Conservation (phyloP, 2,329 filamentous ascomycete species). For the Aureobasidium musti region DNA sequence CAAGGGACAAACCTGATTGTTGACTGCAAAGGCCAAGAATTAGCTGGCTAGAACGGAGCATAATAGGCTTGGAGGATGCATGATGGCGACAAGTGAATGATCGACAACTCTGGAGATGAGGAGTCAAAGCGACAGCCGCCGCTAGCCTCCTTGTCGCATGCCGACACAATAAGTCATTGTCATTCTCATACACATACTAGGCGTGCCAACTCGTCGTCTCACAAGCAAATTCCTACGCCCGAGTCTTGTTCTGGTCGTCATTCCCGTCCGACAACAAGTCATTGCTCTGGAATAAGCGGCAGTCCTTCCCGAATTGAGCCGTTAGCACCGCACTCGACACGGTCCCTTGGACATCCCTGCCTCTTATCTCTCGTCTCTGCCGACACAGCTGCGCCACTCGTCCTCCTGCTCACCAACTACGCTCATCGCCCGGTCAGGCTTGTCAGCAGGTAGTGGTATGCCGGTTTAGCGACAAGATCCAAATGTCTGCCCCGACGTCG, state of each 20-base stretch:
- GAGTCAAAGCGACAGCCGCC: constrained; percentile 4
- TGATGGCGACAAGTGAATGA: constrained; percentile 12
- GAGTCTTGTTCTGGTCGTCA: neutral
- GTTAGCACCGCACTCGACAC: constrained; percentile 6
- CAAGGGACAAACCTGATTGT: neutral
- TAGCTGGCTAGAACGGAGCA: neutral
- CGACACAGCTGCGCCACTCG: constrained; percentile 12
- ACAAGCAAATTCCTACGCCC: neutral
- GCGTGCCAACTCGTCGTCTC: constrained; percentile 17
- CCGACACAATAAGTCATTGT: neutral
- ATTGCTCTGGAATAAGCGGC: neutral
- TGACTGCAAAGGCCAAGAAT: neutral
- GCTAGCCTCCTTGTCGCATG: constrained; percentile 1
- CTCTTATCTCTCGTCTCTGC: neutral
- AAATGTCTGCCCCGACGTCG: constrained; percentile 28
- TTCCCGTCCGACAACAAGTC: neutral
- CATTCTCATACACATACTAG: neutral
- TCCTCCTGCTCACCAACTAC: neutral
- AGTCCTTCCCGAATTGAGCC: constrained; percentile 2
- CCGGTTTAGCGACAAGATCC: constrained; percentile 5
- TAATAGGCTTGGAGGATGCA: constrained; percentile 14
- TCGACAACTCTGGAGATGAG: neutral
- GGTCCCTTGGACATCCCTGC: neutral
- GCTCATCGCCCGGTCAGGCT: neutral
- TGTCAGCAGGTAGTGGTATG: constrained; percentile 7